These are phyloP conservation scores for Rachicladosporium sp. DNA, from an alignment of 2,329 filamentous ascomycete genomes.

Conservation along the genomic window DNA sequence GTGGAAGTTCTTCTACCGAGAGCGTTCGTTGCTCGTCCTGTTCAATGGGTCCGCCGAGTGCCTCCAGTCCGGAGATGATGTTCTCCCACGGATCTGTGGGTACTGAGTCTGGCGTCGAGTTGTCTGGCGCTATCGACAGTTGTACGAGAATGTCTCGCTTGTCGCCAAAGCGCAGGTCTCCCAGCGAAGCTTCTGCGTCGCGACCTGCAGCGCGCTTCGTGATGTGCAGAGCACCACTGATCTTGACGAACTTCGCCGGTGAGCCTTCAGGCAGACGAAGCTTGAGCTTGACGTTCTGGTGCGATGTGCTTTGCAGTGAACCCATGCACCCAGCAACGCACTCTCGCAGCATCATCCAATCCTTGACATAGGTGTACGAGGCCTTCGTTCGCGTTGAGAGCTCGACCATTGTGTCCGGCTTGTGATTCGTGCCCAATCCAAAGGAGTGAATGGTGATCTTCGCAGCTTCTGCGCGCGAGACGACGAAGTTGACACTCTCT, in stretches of 20 bases:
- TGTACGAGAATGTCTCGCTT: slow-evolving; percentile 92
- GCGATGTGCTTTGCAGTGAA: slow-evolving; percentile 84
- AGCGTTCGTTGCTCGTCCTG: slow-evolving; percentile 70
- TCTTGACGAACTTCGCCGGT: slow-evolving; percentile 96
- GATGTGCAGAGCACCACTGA: slow-evolving; percentile 88
- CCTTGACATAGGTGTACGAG: slow-evolving; percentile 95
- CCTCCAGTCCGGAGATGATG: slow-evolving; percentile 89
- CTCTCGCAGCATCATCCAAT: slow-evolving; percentile 99
- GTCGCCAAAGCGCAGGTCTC: slow-evolving; percentile 88
- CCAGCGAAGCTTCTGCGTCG: slow-evolving; percentile 83
- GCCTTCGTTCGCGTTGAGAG: slow-evolving; percentile 90
- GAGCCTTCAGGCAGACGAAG: slow-evolving; percentile 89
- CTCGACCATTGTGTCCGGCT: slow-evolving; percentile 98
- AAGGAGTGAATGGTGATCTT: slow-evolving; percentile 98
- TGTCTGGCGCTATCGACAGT: slow-evolving; percentile 82
- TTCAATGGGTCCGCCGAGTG: slow-evolving; percentile 76
- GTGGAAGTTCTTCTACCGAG: slow-evolving; percentile 85
- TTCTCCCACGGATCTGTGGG: slow-evolving; percentile 96
- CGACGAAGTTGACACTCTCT: slow-evolving; percentile 94
- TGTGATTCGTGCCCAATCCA: slow-evolving; percentile 89
- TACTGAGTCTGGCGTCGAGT: slow-evolving; percentile 64
- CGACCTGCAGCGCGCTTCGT: slow-evolving; percentile 91
- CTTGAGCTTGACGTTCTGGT: slow-evolving; percentile 95
- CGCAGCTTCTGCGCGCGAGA: slow-evolving; percentile 88
- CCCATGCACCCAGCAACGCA: slow-evolving; percentile 89